A percentile compares a stretch with the other conserved stretches of the same genome.
These are phyloP conservation scores for Apiospora rasikravindrae DNA, from an alignment of 2,329 filamentous ascomycete genomes.

Conservation along the genomic window DNA sequence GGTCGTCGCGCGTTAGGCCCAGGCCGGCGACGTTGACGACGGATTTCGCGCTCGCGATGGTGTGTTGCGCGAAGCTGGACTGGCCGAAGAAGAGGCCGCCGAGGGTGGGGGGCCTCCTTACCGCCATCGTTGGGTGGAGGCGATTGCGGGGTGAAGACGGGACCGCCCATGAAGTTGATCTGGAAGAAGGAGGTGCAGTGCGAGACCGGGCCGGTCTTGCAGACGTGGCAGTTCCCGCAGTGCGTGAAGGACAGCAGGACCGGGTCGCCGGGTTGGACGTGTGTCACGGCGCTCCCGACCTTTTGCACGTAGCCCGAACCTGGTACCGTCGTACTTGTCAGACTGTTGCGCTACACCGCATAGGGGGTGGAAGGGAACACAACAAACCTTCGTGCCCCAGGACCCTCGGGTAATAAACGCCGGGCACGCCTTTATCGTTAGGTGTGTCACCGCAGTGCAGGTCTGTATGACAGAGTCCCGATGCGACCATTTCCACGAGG, in stretches of 20 bases:
- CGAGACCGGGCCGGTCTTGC: slow-evolving; percentile 49
- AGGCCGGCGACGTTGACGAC: slow-evolving; percentile 21
- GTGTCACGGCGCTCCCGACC: slow-evolving; percentile 46
- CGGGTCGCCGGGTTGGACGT: slow-evolving; percentile 49
- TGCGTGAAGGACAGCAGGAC: slow-evolving; percentile 54
- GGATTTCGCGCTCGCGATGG: slow-evolving; percentile 21
- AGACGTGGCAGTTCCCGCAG: slow-evolving; percentile 53
- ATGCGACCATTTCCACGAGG: slow-evolving; percentile 57
- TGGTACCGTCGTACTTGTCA: slow-evolving; percentile 20
- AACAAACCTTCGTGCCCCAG: slow-evolving; percentile 57
- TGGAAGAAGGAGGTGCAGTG: slow-evolving; percentile 55
- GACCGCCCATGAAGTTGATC: slow-evolving; percentile 59
- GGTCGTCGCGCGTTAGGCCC: slow-evolving; percentile 21
- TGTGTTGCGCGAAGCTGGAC: slow-evolving; percentile 23
- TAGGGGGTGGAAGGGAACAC: neutral
- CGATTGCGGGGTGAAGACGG: slow-evolving; percentile 45
- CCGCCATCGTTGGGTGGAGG: too few relatives aligned
- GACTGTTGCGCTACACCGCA: neutral
- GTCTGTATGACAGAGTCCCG: slow-evolving; percentile 62
- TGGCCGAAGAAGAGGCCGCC: slow-evolving; percentile 38
- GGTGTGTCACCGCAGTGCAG: slow-evolving; percentile 48
- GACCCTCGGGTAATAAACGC: slow-evolving; percentile 51
- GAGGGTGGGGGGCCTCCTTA: slow-evolving; percentile 41
- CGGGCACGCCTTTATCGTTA: slow-evolving; percentile 37
- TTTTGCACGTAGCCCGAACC: slow-evolving; percentile 53